Evolutionary conservation across 2,329 filamentous ascomycete genomes (phyloP), one percentile per base, ranked within the genome.

Genomic region (Colletotrichum theobromicola): DNA sequence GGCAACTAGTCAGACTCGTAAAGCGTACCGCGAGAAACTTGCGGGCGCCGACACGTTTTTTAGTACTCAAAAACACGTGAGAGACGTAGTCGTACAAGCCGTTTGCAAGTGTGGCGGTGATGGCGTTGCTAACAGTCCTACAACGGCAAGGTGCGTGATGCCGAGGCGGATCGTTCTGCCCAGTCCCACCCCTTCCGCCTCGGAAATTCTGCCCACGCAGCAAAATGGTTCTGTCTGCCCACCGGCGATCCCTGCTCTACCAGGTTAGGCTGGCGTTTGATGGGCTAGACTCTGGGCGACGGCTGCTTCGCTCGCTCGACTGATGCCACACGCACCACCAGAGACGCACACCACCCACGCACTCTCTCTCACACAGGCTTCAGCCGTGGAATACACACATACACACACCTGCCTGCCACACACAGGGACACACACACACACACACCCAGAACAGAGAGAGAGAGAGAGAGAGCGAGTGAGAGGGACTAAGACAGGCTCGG

Each of bases 201-300:
- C 21, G 57, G 55, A 72, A 72, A 67, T 72, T 74, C 68, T 72
- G 72, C 72, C 72, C 72, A 74, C 68, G 72, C 72, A 74, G 72
- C 37, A 74, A 74, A 72, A 72, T 50, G 62, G 18, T 58, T 63
- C 53, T 74, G 62, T 67, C 72, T 72, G 72, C 62, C 62, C 72
- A 58, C 50, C 13, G 55, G 26, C 62, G 62, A 67, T 72, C 62
- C 72, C 57, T 74, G 68, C 72, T 67, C 32, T 32, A 50, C 72
- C 55, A 57, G 69, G 68, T 67, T 74, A 72, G 68, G 61, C 21
- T 61, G 62, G 72, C 57, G 62, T 72, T 67, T 67, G 55, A 63
- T 67, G 68, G 68, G 72, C 68, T 74, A 67, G 68, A 72, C 72
- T 74, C 53, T 61, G 70, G 61, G 66, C 55, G 62, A 72, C 60